Base-by-base conservation (phyloP, 495 filamentous ascomycete species). In the Trichoderma virens region DNA sequence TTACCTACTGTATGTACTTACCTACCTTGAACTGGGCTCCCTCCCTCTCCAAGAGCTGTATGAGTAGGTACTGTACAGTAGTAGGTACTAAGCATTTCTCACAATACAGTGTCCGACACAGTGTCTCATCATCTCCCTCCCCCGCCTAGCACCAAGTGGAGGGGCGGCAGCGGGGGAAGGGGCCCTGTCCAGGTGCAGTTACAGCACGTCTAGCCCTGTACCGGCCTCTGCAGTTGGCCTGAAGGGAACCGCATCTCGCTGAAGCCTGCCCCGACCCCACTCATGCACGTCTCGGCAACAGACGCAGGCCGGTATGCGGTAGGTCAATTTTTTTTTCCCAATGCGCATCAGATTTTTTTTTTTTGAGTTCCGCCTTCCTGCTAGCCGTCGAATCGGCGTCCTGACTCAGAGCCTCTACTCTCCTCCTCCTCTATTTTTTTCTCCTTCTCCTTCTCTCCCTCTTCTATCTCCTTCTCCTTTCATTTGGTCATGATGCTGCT, bases 341-440 rank as follows among this genome's bases (percentile, higher is more conserved):
- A 56, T 30, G 25, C 25, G 51, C 51, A 28, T 20, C 11, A 30
- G 27, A 30, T 28, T 56, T 56, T 56, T 27, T 56, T 56, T 56
- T 56, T 56, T 56, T 30, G 45, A 51, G 45, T 56, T 30, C 25
- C 25, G 51, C 25, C 51, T 28, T 56, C 51, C 25, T 56, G 51
- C 27, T 56, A 56, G 51, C 20, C 51, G 51, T 56, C 51, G 51
- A 56, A 56, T 30, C 51, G 27, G 51, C 51, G 25, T 62, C 56
- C 60, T 62, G 63, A 45, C 62, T 60, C 51, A 59, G 35, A 43
- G 60, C 39, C 23, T 32, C 39, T 30, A n/a, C n/a, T 56, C 66
- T 54, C 61, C 62, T 62, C 41, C 47, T 62, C 65, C 60, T 65
- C 66, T 54, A n/a, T n/a, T n/a, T 63, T 60, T 62, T 35, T 61